Percentiles rank a stretch among this genome's conserved stretches.
phyloP scores from a whole-genome alignment of 441 rosid species.

The Populus hybrid region DNA sequence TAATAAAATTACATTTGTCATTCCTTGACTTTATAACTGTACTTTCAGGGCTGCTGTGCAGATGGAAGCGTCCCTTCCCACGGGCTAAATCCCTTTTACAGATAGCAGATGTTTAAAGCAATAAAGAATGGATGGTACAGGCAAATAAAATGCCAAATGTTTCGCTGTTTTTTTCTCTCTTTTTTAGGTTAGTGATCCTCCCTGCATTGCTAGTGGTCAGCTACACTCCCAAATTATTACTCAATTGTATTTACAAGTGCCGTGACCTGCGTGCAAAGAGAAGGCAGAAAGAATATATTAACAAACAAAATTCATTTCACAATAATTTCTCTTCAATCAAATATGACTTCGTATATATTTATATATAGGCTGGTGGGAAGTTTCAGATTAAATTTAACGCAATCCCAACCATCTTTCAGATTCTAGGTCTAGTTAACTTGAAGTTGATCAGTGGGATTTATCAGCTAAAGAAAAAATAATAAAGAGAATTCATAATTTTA shows the following conservation, averaged over 20 bases:
- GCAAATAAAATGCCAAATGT: background rate
- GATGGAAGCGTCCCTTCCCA: no score
- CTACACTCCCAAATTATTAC: background rate
- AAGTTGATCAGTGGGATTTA: background rate
- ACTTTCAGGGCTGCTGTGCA: no score
- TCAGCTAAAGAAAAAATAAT: background rate
- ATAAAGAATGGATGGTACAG: background rate
- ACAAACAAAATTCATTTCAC: background rate
- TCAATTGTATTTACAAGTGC: constrained; percentile 23
- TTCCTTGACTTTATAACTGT: background rate
- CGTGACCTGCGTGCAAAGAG: constrained; percentile 20
- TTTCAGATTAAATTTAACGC: background rate
- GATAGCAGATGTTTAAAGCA: background rate
- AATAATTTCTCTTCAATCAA: no score
- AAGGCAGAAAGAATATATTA: background rate
- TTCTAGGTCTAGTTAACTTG: background rate
- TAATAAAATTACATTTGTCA: background rate
- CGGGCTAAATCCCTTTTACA: no score
- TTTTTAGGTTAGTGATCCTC: no score
- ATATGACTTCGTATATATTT: background rate
- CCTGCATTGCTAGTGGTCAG: background rate
- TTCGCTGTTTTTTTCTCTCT: background rate
- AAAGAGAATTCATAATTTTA: background rate
- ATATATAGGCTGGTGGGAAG: background rate
- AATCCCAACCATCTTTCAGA: background rate